phyloP scores from a whole-genome alignment of 1,284 basidiomycete species.

The Inonotus obliquus region DNA sequence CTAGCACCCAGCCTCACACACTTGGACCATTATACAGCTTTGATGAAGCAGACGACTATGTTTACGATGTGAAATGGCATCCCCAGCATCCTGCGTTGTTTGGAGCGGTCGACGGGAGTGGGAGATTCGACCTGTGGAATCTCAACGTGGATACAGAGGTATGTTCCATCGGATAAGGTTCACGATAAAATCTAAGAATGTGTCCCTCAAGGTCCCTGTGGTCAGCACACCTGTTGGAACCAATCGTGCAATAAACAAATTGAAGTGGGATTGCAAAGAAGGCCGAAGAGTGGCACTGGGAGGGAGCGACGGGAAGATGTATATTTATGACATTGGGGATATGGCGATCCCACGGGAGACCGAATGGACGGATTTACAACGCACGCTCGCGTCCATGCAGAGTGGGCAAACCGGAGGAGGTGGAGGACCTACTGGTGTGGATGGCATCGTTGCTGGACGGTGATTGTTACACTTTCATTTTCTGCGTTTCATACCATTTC shows the following conservation, averaged over 20 bases:
- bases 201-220: constrained; percentile 61
- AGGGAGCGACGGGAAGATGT: constrained; percentile 87
- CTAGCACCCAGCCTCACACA: constrained; percentile 48
- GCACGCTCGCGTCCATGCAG: constrained; percentile 60
- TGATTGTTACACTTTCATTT: constrained; percentile 25
- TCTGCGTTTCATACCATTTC: constrained; percentile 2
- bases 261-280: constrained; percentile 89
- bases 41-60: constrained; percentile 96
- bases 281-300: constrained; percentile 83
- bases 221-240: constrained; percentile 71
- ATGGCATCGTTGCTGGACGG: constrained; percentile 39
- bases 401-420: constrained; percentile 37
- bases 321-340: constrained; percentile 94
- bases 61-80: constrained; percentile 99
- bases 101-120: constrained; percentile 90
- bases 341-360: constrained; percentile 78
- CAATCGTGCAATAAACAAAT: constrained; percentile 87
- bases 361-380: constrained; percentile 89
- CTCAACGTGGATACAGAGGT: constrained; percentile 93
- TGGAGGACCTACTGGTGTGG: constrained; percentile 42
- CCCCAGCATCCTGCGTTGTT: constrained; percentile 92
- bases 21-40: constrained; percentile 83
- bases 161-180: constrained; percentile 25
- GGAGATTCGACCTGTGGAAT: constrained; percentile 96
- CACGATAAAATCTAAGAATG: constrained; percentile 2